Evolutionary conservation across 1,139 yeast genomes (phyloP), one percentile per base, ranked within the genome.

Genomic region (Hansenula sp.): DNA sequence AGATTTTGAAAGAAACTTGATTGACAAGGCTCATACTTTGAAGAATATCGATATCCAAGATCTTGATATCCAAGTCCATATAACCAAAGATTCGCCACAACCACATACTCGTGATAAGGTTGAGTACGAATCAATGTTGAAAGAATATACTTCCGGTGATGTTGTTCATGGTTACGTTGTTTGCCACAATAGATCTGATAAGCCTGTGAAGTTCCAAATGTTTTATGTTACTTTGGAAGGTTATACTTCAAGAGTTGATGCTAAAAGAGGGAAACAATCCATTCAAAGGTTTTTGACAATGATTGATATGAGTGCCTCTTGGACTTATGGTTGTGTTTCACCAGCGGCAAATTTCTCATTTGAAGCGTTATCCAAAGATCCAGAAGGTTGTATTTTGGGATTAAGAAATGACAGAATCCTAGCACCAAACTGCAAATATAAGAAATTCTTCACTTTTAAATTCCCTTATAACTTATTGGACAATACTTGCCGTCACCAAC

Each of bases 381-480:
- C 50, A 17, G 89, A 83, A 58, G 76, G 75, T 2, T 63, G 77
- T 36, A 48, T 58, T 8, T 58, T 79, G 42, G 89, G 87, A 0
- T 60, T 84, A 13, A 74, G 77, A 0, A 64, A 73, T 47, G 74
- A 72, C 48, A 64, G 85, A 50, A 57, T 74, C 0, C 62, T 84
- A 31, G 62, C 63, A 44, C 84, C 89, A 0, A 63, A 72, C 16
- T 61, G 61, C 2, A 74, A 67, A 49, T 79, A 80, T 57, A 82
- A 82, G 56, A 83, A 83, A 57, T 76, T 72, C 53, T 82, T 84
- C 60, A 74, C 79, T 24, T 83, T 84, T 61, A 79, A 74, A 57
- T 72, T 84, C 46, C 91, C 90, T 0, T 67, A 68, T 33, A 72
- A 70, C 45, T 62, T 81, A 36, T 62, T 84, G 36, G 90, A 83